Evolutionary conservation across 2,329 filamentous ascomycete genomes (phyloP).

Genomic region (Mycosphaerelloides madeirae): DNA sequence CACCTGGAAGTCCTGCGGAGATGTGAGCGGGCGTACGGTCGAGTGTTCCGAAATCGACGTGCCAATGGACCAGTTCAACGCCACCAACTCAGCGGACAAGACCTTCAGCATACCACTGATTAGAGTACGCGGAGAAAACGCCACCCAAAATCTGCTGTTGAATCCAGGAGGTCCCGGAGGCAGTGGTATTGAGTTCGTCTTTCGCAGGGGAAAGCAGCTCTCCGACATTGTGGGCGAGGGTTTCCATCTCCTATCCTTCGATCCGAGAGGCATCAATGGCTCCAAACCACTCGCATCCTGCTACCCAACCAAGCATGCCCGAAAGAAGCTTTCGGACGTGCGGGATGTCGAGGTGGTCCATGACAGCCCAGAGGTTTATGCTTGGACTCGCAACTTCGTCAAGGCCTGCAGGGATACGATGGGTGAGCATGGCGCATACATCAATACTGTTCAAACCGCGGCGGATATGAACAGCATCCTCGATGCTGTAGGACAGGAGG

Average conservation of each 20-base stretch:
- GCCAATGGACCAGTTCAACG: slow-evolving; percentile 22
- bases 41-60: slow-evolving; percentile 18
- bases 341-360: slow-evolving; percentile 15
- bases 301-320: slow-evolving; percentile 14
- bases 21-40: slow-evolving; percentile 15
- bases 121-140: slow-evolving; percentile 14
- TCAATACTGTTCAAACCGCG: slow-evolving; percentile 22
- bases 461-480: slow-evolving; percentile 24
- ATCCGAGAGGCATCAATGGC: slow-evolving; percentile 20
- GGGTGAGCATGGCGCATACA: slow-evolving; percentile 18
- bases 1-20: slow-evolving; percentile 17
- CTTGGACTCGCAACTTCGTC: slow-evolving; percentile 18
- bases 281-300: slow-evolving; percentile 17
- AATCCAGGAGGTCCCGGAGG: slow-evolving; percentile 22
- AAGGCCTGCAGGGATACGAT: slow-evolving; percentile 18
- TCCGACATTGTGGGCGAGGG: slow-evolving; percentile 20
- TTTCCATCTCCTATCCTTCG: slow-evolving; percentile 21
- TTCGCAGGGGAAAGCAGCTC: slow-evolving; percentile 19
- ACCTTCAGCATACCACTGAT: slow-evolving; percentile 21
- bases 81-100: slow-evolving; percentile 18
- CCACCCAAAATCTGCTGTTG: slow-evolving; percentile 11
- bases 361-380: slow-evolving; percentile 19
- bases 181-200: slow-evolving; percentile 19
- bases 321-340: slow-evolving; percentile 7
- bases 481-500: slow-evolving; percentile 20